Evolutionary conservation across 2,329 filamentous ascomycete genomes (phyloP).

Genomic region (Elsinoe australis): DNA sequence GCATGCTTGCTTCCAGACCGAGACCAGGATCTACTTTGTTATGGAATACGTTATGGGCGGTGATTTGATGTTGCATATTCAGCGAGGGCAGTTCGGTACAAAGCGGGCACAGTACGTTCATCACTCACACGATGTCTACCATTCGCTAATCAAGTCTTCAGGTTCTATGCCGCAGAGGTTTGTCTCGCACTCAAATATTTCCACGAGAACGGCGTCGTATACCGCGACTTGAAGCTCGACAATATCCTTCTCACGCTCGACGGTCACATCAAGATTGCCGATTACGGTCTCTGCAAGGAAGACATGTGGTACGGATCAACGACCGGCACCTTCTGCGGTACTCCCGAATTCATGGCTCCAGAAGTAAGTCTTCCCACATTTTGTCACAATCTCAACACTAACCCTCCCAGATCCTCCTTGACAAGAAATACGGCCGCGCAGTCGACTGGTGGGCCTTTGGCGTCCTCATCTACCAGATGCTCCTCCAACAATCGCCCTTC

Average conservation of each 20-base stretch:
- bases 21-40: conserved; percentile 96
- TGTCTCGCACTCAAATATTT: conserved; percentile 97
- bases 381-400: conserved; percentile 29
- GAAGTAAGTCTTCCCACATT: conserved; percentile 53
- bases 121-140: background rate
- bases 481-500: conserved; percentile 97
- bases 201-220: conserved; percentile 98
- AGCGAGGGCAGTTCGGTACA: conserved; percentile 88
- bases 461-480: conserved; percentile 98
- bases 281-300: conserved; percentile 98
- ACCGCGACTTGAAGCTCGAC: conserved; percentile 72
- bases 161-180: conserved; percentile 95
- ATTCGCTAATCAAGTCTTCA: conserved; percentile 33
- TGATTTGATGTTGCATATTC: conserved; percentile 98
- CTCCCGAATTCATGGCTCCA: conserved; percentile 98
- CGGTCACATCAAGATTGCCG: conserved; percentile 96
- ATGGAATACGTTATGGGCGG: conserved; percentile 99
- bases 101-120: conserved; percentile 82
- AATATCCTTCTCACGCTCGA: conserved; percentile 92
- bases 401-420: conserved; percentile 67
- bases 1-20: conserved; percentile 97
- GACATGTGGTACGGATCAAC: conserved; percentile 99
- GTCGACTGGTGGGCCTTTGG: conserved; percentile 99
- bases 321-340: conserved; percentile 97
- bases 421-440: conserved; percentile 95